Conservation (phyloP, 176 grass and related monocot species). For the Musa beccarii region DNA sequence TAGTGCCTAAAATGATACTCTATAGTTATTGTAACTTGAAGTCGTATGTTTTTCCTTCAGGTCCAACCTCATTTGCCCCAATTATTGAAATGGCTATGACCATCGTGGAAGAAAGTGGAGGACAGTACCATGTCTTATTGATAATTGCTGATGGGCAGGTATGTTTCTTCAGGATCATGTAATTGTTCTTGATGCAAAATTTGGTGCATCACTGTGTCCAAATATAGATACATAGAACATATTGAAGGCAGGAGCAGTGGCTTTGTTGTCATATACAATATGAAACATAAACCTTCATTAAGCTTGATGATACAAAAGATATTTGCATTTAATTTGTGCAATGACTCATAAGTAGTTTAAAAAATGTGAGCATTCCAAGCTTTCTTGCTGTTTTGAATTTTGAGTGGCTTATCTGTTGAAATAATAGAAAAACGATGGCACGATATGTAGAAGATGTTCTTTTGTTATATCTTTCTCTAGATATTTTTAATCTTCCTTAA, state of each 20-base stretch:
- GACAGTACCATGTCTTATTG: constrained; percentile 13
- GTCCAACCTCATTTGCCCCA: constrained; percentile 17
- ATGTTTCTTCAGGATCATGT: not conserved
- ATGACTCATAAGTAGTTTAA: not conserved
- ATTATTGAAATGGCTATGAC: constrained; percentile 20
- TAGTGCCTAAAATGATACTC: not conserved
- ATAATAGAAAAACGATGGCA: not conserved
- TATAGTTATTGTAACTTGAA: not conserved
- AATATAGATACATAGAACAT: not conserved
- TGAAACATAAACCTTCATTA: too few relatives aligned
- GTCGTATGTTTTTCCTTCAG: not conserved
- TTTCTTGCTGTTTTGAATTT: not conserved
- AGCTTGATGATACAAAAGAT: too few relatives aligned
- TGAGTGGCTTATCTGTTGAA: not conserved
- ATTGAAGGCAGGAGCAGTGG: not conserved
- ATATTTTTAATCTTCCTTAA: too few relatives aligned
- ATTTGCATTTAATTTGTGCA: too few relatives aligned
- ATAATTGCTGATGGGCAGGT: constrained; percentile 20
- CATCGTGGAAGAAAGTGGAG: constrained; percentile 14
- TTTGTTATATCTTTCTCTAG: too few relatives aligned
- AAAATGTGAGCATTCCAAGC: not conserved
- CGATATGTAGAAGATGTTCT: too few relatives aligned
- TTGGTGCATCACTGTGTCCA: not conserved
- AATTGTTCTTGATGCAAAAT: not conserved
- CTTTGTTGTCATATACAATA: not conserved